A percentile compares a stretch with the other conserved stretches of the same genome.
phyloP scores from a whole-genome alignment of 2,329 filamentous ascomycete species.

The Aureobasidium sp. region DNA sequence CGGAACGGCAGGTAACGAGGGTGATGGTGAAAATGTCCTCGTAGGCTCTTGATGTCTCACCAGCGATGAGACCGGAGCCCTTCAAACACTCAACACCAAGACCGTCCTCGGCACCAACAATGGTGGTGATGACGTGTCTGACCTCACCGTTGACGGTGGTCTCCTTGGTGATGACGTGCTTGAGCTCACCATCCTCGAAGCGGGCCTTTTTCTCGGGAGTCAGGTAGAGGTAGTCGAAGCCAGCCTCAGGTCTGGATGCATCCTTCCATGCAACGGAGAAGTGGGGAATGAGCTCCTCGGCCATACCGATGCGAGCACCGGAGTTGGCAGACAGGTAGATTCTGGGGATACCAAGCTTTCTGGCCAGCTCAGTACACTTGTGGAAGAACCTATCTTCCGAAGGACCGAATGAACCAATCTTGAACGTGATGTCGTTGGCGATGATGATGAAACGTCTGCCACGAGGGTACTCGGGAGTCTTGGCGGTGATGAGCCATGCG shows the following conservation, averaged over 20 bases:
- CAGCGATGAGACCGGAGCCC: constrained; percentile 95
- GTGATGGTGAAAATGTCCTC: constrained; percentile 99
- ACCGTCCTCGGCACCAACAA: constrained; percentile 89
- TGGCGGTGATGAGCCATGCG: constrained; percentile 91
- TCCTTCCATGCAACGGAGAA: constrained; percentile 98
- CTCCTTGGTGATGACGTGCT: constrained; percentile 81
- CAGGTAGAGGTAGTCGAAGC: constrained; percentile 96
- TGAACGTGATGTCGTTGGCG: constrained; percentile 98
- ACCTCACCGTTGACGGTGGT: constrained; percentile 81
- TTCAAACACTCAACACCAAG: constrained; percentile 96
- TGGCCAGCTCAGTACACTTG: constrained; percentile 95
- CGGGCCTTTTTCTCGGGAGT: constrained; percentile 78
- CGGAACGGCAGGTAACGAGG: constrained; percentile 93
- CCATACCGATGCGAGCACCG: constrained; percentile 92
- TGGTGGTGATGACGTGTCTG: constrained; percentile 87
- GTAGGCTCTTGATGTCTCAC: constrained; percentile 93
- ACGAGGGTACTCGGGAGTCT: constrained; percentile 88
- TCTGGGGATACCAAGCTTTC: constrained; percentile 88
- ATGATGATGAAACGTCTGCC: constrained; percentile 92
- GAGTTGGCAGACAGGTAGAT: constrained; percentile 99
- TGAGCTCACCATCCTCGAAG: constrained; percentile 70
- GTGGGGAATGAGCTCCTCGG: constrained; percentile 92
- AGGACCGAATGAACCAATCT: constrained; percentile 95
- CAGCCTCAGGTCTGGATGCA: constrained; percentile 66
- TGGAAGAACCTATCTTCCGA: constrained; percentile 97